These are phyloP conservation scores for Tremella yokohamensis DNA, from an alignment of 768 basidiomycete genomes.

Conservation along the genomic window DNA sequence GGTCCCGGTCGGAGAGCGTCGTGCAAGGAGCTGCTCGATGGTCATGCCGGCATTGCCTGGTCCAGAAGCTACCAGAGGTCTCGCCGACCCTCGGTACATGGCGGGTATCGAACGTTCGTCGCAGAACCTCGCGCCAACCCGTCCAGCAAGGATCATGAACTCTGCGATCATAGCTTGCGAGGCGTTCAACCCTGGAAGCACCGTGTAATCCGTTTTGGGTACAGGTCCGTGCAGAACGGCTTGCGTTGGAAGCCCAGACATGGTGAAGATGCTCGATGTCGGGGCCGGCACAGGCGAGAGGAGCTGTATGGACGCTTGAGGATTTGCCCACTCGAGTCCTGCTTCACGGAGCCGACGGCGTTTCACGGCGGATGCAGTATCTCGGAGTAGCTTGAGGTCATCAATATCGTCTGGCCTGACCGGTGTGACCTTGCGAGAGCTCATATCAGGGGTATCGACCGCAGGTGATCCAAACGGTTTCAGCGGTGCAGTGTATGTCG, in stretches of 20 bases:
- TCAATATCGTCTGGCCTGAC: conserved; percentile 14
- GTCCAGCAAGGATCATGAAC: conserved; percentile 74
- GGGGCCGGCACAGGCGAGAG: background rate
- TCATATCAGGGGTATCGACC: background rate
- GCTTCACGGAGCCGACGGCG: background rate
- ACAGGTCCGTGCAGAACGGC: conserved; percentile 1
- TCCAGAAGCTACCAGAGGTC: conserved; percentile 25
- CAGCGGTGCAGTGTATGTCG: background rate
- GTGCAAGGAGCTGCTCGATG: conserved; percentile 56
- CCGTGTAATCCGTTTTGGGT: conserved; percentile 22
- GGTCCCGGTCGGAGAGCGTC: conserved; percentile 53
- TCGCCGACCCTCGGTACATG: conserved; percentile 58
- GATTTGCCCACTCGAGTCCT: conserved; percentile 5
- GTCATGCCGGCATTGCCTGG: conserved; percentile 8
- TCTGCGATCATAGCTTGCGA: conserved; percentile 62
- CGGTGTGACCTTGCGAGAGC: background rate
- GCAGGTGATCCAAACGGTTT: conserved; percentile 28
- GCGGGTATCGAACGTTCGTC: conserved; percentile 61
- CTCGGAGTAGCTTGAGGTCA: conserved; percentile 24
- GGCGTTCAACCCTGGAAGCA: background rate
- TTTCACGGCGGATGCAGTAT: conserved; percentile 8
- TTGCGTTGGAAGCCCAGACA: background rate
- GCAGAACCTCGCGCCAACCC: conserved; percentile 70
- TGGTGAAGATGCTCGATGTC: background rate
- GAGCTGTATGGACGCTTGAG: background rate